Conservation (phyloP, 441 rosid genomes). For the Metrosideros polymorpha region DNA sequence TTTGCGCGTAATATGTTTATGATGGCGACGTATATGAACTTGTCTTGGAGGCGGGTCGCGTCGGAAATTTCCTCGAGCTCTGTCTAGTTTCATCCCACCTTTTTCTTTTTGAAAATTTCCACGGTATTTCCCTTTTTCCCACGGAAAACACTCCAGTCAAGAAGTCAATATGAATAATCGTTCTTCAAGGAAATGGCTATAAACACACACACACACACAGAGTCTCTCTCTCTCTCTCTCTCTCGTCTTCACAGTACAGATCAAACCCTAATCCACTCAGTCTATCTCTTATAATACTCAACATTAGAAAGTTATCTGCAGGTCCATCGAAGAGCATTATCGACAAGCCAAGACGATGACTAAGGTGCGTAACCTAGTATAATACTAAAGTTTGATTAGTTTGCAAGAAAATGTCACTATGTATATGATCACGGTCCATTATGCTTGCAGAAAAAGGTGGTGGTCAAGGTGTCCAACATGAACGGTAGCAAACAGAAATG, state of each 20-base stretch:
- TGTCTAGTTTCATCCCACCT: not conserved
- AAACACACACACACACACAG: too few species aligned
- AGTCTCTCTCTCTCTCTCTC: not conserved
- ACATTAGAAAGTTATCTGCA: not conserved
- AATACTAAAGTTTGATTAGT: not conserved
- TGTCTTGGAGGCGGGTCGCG: not conserved
- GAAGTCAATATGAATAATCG: not conserved
- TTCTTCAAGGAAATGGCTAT: not conserved
- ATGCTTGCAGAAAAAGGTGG: slow-evolving; percentile 26
- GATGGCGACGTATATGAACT: not conserved
- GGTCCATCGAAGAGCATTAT: not conserved
- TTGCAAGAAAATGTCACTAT: not conserved
- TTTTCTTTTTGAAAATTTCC: not conserved
- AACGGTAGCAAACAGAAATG: not conserved
- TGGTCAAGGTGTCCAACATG: slow-evolving; percentile 16
- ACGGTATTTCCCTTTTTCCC: not conserved
- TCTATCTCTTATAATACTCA: not conserved
- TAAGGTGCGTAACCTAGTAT: not conserved
- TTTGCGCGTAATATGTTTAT: not conserved
- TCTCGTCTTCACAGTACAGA: not conserved
- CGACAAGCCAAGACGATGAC: not conserved
- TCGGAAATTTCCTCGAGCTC: not conserved
- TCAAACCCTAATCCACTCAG: not conserved
- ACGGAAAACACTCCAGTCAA: not conserved
- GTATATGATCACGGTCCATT: not conserved